Evolutionary conservation across 352 stramenopile genomes (phyloP).

Genomic region (Globisporangium barbulae): DNA sequence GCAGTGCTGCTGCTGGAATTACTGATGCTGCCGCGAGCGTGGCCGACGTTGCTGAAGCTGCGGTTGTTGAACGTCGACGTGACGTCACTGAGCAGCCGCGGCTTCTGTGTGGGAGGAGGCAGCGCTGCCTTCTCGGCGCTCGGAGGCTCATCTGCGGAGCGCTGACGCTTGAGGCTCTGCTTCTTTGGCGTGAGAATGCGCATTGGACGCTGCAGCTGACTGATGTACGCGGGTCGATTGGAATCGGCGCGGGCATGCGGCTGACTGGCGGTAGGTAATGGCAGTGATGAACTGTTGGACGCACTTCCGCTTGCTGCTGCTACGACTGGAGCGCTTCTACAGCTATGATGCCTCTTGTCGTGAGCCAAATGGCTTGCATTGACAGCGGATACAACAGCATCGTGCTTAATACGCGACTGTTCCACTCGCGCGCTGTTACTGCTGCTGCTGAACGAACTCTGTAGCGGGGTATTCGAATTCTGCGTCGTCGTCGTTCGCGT

Average conservation of each 20-base stretch:
- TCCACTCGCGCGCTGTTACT: neutral
- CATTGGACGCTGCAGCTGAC: slow-evolving; percentile 38
- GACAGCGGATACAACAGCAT: neutral
- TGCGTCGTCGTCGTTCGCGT: neutral
- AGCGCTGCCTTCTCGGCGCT: slow-evolving; percentile 47
- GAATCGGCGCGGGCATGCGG: slow-evolving; percentile 2
- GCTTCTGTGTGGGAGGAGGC: slow-evolving; percentile 37
- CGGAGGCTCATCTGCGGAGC: slow-evolving; percentile 31
- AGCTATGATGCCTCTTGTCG: neutral
- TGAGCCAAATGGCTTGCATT: neutral
- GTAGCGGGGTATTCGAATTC: neutral
- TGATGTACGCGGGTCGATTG: slow-evolving; percentile 22
- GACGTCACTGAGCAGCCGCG: slow-evolving; percentile 33
- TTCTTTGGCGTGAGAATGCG: slow-evolving; percentile 58
- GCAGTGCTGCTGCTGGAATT: neutral
- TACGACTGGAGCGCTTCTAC: neutral
- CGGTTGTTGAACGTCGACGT: slow-evolving; percentile 22
- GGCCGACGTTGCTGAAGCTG: slow-evolving; percentile 19
- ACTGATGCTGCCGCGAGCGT: slow-evolving; percentile 8
- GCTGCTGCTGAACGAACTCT: neutral
- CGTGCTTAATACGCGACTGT: neutral
- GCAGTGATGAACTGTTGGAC: neutral
- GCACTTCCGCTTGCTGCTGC: neutral
- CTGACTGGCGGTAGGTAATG: neutral
- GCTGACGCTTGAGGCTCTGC: slow-evolving; percentile 47